Conservation (phyloP, 1,139 yeast genomes). For the Kodamaea arcana region DNA sequence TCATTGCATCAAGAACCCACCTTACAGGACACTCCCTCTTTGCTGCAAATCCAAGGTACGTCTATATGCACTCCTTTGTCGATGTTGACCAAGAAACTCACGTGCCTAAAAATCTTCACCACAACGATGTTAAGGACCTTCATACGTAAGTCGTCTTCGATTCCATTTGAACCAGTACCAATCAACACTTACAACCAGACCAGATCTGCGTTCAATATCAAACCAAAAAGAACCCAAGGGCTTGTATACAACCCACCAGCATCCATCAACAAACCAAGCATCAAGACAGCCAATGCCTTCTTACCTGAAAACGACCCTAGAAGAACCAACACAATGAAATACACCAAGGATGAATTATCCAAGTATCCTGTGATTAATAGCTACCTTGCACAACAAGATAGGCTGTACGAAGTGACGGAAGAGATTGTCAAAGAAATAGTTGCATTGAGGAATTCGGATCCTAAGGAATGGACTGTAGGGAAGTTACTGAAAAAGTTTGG, state of each 20-base stretch:
- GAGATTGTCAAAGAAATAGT: slow-evolving; percentile 61
- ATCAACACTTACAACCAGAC: slow-evolving; percentile 34
- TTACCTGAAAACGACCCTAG: slow-evolving; percentile 65
- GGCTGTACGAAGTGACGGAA: slow-evolving; percentile 58
- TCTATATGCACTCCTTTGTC: too few species aligned
- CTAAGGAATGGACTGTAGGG: slow-evolving; percentile 61
- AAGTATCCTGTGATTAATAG: slow-evolving; percentile 52
- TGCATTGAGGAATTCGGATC: slow-evolving; percentile 57
- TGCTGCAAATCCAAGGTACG: too few species aligned
- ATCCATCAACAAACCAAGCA: slow-evolving; percentile 13
- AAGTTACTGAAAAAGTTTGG: slow-evolving; percentile 62
- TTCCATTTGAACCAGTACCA: slow-evolving; percentile 37
- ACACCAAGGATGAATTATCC: slow-evolving; percentile 38
- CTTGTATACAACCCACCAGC: slow-evolving; percentile 40
- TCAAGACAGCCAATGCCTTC: slow-evolving; percentile 66
- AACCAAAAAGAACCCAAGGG: slow-evolving; percentile 38
- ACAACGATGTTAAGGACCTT: slow-evolving; percentile 12
- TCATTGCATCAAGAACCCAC: too few species aligned
- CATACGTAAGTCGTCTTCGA: slow-evolving; percentile 14
- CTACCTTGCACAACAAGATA: slow-evolving; percentile 28
- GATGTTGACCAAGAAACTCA: too few species aligned
- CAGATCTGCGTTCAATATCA: slow-evolving; percentile 42
- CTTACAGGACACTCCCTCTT: too few species aligned
- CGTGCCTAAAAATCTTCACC: neutral
- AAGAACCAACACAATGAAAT: slow-evolving; percentile 22